Evolutionary conservation across 192 early-diverging fungal species (phyloP).

Genomic region (Podila clonocystis): DNA sequence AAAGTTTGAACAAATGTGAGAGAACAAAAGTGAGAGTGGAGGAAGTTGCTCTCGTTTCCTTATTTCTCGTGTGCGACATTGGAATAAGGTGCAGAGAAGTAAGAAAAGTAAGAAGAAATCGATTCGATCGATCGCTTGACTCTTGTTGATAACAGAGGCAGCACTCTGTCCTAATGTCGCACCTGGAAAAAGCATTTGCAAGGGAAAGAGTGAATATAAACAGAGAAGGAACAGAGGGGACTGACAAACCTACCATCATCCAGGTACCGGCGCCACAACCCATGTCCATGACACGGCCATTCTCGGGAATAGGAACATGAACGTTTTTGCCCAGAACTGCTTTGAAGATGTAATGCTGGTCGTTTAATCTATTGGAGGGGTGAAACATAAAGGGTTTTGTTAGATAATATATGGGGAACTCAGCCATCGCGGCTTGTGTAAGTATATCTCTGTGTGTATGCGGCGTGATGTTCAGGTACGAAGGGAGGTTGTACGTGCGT

Average conservation of each 20-base stretch:
- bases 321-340: conserved; percentile 34
- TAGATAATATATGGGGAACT: not conserved
- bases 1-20: conserved; percentile 10
- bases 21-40: not conserved
- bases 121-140: not conserved
- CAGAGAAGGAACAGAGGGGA: not conserved
- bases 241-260: conserved; percentile 17
- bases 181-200: not conserved
- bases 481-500: not conserved
- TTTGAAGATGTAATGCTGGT: conserved; percentile 49
- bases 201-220: not conserved
- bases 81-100: not conserved
- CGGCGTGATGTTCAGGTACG: not conserved
- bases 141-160: not conserved
- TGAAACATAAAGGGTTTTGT: conserved; percentile 26
- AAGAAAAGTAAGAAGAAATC: conserved; percentile 1
- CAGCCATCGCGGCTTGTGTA: not conserved
- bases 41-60: not conserved
- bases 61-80: not conserved
- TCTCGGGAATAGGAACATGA: conserved; percentile 32
- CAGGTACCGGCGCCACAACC: conserved; percentile 33
- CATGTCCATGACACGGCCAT: conserved; percentile 22
- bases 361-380: conserved; percentile 40
- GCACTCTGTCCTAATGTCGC: not conserved
- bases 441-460: no score